Base-by-base conservation (phyloP, 805 yeast genomes). In the Ogataea wickerhamii region DNA sequence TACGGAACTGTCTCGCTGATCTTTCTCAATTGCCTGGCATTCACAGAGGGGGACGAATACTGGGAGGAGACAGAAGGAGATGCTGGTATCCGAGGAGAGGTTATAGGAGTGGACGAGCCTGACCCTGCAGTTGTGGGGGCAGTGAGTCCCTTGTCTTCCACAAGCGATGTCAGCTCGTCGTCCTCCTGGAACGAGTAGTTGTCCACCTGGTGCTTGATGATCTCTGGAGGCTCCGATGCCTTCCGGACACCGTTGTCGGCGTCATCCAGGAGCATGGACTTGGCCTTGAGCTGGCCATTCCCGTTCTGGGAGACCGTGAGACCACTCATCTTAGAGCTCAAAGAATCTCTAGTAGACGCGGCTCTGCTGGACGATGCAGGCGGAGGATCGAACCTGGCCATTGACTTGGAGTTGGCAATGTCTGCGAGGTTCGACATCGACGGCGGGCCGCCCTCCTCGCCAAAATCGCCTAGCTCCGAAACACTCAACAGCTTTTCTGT, bases 1-100 rank as follows among this genome's bases (percentile, higher is more conserved):
- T 85, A 85, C n/a, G 94, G 94, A 18, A 85, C 86, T 1, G 93
- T 85, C 55, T 83, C 91, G 29, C 88, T 80, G 39, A 85, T 78
- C 54, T 80, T 84, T 55, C 94, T 71, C 47, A 85, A 65, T 60
- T 82, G 85, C 47, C 71, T 71, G 46, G 86, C 74, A 36, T 73
- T 73, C 18, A 51, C 44, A 6, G 32, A 10, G 11, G 63, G 62
- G 18, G 58, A 49, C 8, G 55, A 51, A 32, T 44, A 45, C 32
- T 45, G 49, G 16, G 48, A 49, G 18, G 44, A 43, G 4, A 47
- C 33, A 12, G 55, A 46, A 1, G 62, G 55, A 3, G 63, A 52
- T 18, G 44, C 18, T 3, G 42, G 47, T 13, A 45, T 11, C 30
- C 44, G 44, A 24, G 61, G 60, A 8, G 58, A 46, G 4, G 49